phyloP scores from a whole-genome alignment of 2,329 filamentous ascomycete genomes.

The Aspergillus piperis region DNA sequence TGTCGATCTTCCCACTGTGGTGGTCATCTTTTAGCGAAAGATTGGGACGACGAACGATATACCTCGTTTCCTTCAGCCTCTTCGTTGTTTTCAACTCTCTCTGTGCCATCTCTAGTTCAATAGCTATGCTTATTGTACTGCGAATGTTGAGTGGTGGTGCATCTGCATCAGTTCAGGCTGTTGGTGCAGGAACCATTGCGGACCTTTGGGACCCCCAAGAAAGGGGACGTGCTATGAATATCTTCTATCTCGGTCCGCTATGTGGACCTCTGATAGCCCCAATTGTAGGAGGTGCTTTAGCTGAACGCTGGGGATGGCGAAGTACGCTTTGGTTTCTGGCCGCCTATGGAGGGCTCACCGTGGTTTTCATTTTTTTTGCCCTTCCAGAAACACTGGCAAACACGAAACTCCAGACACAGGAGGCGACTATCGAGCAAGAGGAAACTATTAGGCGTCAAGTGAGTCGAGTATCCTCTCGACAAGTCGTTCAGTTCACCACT shows the following conservation, averaged over 20 bases:
- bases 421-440: slow-evolving; percentile 26
- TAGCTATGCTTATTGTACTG: slow-evolving; percentile 76
- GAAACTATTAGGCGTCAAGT: slow-evolving; percentile 32
- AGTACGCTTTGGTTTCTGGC: slow-evolving; percentile 76
- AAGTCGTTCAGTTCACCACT: slow-evolving; percentile 61
- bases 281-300: slow-evolving; percentile 73
- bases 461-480: slow-evolving; percentile 61
- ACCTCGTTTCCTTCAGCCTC: slow-evolving; percentile 71
- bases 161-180: slow-evolving; percentile 76
- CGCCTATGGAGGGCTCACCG: slow-evolving; percentile 61
- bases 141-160: slow-evolving; percentile 73
- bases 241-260: slow-evolving; percentile 79
- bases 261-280: slow-evolving; percentile 74
- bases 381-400: slow-evolving; percentile 47
- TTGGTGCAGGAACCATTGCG: slow-evolving; percentile 79
- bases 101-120: slow-evolving; percentile 67
- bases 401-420: slow-evolving; percentile 33
- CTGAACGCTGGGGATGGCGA: slow-evolving; percentile 70
- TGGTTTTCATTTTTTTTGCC: slow-evolving; percentile 44
- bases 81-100: slow-evolving; percentile 72
- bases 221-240: slow-evolving; percentile 75
- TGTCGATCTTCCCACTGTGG: slow-evolving; percentile 85
- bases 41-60: slow-evolving; percentile 73
- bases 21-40: slow-evolving; percentile 80
- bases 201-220: slow-evolving; percentile 76